Evolutionary conservation across 352 stramenopile genomes (phyloP), one percentile per base, ranked within the genome.

Genomic region (Phytophthora litchii): DNA sequence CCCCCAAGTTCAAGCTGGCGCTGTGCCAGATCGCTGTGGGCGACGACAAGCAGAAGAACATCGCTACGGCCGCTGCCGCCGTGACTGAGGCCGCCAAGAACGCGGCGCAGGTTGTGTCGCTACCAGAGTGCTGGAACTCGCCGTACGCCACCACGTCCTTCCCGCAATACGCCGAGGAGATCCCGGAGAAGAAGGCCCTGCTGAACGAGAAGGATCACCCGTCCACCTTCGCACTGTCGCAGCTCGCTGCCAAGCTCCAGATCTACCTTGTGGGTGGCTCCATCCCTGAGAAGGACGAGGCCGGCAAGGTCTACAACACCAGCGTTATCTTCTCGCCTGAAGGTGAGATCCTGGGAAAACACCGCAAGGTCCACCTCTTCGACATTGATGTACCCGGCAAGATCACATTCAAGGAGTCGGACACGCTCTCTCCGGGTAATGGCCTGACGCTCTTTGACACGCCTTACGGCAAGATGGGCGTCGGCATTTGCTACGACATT

Each of bases 401-500:
- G 44, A 99, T 99, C 67, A 98, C 87, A 29, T 99, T 99, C 79
- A 98, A 98, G 80, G 98, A 99, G 79, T 99, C 93, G 36, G 97
- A 99, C 60, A 99, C 97, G 23, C 84, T 99, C 10, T 97, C 86
- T 47, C 75, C 91, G 3, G 98, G 98, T 53, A 86, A 98, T 65
- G 64, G 63, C 41, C 62, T 95, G 50, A 94, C 86, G 53, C 66
- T 96, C 41, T 93, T 94, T 52, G 84, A 96, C 68, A 96, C 88
- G 42, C 83, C 81, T 23, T 97, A 83, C 61, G 88, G 91, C 74
- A 95, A 95, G 58, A 94, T 99, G 48, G 98, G 97, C 57, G 81
- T 99, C 21, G 98, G 94, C 19, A 99, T 99, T 63, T 99, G 98
- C 80, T 99, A 99, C 77, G 98, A 99, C 76, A 98, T 99, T 70